These are phyloP conservation scores for Apiotrichum gracile DNA, from an alignment of 1,284 basidiomycete genomes.

Conservation along the genomic window DNA sequence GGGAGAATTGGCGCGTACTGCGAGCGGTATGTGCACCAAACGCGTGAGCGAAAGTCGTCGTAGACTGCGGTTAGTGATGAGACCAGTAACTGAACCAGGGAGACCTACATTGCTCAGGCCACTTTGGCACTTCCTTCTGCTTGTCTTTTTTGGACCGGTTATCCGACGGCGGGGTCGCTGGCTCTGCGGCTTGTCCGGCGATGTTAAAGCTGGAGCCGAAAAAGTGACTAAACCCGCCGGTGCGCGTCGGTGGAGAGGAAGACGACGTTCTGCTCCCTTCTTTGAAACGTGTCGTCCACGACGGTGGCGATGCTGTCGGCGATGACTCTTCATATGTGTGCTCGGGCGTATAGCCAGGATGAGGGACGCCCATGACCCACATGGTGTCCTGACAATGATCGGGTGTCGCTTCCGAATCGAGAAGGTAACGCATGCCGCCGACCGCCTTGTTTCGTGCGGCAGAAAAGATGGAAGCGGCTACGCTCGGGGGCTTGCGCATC, in stretches of 20 bases:
- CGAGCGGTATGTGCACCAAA: conserved; percentile 90
- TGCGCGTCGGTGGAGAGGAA: conserved; percentile 14
- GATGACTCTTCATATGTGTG: neutral
- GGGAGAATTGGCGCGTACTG: conserved; percentile 79
- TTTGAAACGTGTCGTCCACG: conserved; percentile 7
- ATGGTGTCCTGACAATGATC: conserved; percentile 73
- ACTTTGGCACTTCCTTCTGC: conserved; percentile 30
- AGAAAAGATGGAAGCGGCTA: conserved; percentile 37
- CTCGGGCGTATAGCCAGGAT: conserved; percentile 50
- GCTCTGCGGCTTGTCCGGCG: conserved; percentile 3
- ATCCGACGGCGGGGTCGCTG: conserved; percentile 5
- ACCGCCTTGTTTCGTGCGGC: conserved; percentile 45
- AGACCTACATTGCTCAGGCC: conserved; percentile 46
- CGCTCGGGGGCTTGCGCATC: conserved; percentile 30
- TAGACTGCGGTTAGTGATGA: conserved; percentile 59
- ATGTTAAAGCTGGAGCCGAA: conserved; percentile 23
- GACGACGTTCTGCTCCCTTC: conserved; percentile 5
- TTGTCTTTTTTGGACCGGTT: conserved; percentile 19
- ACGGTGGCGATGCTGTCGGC: conserved; percentile 1
- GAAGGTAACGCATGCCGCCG: conserved; percentile 62
- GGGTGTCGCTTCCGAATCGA: conserved; percentile 70
- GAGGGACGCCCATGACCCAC: conserved; percentile 74
- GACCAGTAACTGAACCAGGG: conserved; percentile 23
- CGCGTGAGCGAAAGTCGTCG: conserved; percentile 76
- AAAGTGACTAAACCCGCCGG: conserved; percentile 40